These are phyloP conservation scores for Babesia bovis DNA, from an alignment of 169 alveolate species.

Conservation along the genomic window DNA sequence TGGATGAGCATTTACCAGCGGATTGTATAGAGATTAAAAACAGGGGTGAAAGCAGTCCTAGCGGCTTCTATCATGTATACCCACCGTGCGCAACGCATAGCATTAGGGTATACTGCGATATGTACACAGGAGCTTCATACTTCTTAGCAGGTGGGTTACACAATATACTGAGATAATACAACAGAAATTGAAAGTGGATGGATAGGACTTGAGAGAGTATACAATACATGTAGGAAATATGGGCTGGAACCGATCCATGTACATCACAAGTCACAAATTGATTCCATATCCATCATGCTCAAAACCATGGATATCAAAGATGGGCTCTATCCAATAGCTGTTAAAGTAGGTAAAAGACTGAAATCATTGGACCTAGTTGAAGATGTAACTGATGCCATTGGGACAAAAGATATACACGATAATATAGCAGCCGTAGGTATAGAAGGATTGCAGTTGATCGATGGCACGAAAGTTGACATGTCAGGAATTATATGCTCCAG, in stretches of 20 bases:
- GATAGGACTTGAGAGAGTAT: conserved; percentile 59
- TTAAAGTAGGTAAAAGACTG: conserved; percentile 42
- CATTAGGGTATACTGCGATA: conserved; percentile 86
- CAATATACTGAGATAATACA: conserved; percentile 19
- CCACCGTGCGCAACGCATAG: conserved; percentile 81
- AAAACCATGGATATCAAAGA: conserved; percentile 58
- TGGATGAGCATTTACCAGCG: conserved; percentile 72
- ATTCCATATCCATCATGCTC: conserved; percentile 45
- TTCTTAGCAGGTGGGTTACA: conserved; percentile 55
- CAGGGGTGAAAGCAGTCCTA: conserved; percentile 75
- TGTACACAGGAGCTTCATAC: conserved; percentile 82
- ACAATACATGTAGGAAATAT: conserved; percentile 36
- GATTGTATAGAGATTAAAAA: conserved; percentile 83
- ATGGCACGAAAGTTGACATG: conserved; percentile 75
- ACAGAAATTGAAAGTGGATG: conserved; percentile 63
- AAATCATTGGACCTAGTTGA: conserved; percentile 57
- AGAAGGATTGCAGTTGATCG: conserved; percentile 65
- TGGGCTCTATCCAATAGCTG: conserved; percentile 55
- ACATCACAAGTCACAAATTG: conserved; percentile 54
- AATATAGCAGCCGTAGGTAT: conserved; percentile 68
- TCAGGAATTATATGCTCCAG: conserved; percentile 77
- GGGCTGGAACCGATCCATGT: conserved; percentile 63
- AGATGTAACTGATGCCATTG: conserved; percentile 33
- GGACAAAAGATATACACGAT: conserved; percentile 4
- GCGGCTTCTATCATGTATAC: conserved; percentile 84